phyloP scores from a whole-genome alignment of 371 early-diverging fungal species.

The Rhizopus sp. region DNA sequence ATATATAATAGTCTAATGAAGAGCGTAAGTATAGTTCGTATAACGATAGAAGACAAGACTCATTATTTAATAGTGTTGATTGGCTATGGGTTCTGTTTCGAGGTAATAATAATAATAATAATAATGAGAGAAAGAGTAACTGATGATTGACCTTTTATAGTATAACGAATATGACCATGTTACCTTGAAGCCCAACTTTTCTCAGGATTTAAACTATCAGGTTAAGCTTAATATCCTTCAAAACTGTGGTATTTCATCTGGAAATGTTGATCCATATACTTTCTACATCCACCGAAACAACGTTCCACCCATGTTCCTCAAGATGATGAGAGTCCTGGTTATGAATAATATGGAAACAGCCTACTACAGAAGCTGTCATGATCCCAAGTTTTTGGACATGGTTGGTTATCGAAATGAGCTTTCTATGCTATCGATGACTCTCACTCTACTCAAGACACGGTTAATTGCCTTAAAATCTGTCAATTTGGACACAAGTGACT shows the following conservation, averaged over 20 bases:
- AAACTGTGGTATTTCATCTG: slow-evolving; percentile 35
- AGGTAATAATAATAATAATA: slow-evolving; percentile 22
- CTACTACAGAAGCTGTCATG: slow-evolving; percentile 23
- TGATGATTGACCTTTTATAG: slow-evolving; percentile 17
- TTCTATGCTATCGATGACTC: slow-evolving; percentile 47
- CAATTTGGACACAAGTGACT: slow-evolving; percentile 11
- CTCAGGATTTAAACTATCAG: slow-evolving; percentile 53
- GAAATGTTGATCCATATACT: slow-evolving; percentile 31
- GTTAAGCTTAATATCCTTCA: slow-evolving; percentile 48
- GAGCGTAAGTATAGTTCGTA: slow-evolving; percentile 52
- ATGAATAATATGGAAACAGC: slow-evolving; percentile 57
- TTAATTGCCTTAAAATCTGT: slow-evolving; percentile 28
- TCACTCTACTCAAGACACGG: slow-evolving; percentile 31
- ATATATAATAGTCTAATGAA: slow-evolving; percentile 56
- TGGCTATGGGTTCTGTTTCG: slow-evolving; percentile 68
- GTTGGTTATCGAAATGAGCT: slow-evolving; percentile 55
- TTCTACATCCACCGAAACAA: slow-evolving; percentile 48
- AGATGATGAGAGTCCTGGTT: slow-evolving; percentile 62
- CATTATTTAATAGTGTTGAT: slow-evolving; percentile 37
- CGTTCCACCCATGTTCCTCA: slow-evolving; percentile 47
- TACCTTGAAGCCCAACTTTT: slow-evolving; percentile 58
- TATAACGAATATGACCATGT: slow-evolving; percentile 53
- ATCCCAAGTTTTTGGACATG: slow-evolving; percentile 34
- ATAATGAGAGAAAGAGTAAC: not conserved
- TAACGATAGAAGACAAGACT: slow-evolving; percentile 19